phyloP scores from a whole-genome alignment of 441 rosid species.

The Euphorbia corollata region DNA sequence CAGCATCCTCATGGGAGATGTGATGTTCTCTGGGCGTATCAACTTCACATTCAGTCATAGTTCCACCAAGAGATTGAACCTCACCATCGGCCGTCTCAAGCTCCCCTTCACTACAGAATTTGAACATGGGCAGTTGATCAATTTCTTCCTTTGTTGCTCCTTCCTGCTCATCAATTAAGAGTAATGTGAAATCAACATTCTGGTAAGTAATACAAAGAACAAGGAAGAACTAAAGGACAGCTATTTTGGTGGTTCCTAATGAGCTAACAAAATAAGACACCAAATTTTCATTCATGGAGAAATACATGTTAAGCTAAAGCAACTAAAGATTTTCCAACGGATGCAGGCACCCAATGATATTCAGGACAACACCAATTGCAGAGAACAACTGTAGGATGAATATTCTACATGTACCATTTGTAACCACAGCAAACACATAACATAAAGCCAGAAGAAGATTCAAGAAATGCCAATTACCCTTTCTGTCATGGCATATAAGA shows the following conservation, averaged over 20 bases:
- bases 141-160: constrained; percentile 89
- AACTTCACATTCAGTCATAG: constrained; percentile 59
- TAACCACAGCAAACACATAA: background rate
- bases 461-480: constrained; percentile 42
- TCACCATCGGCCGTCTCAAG: constrained; percentile 36
- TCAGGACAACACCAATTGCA: too few relatives aligned
- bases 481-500: constrained; percentile 90
- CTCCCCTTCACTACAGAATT: constrained; percentile 34
- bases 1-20: constrained; percentile 68
- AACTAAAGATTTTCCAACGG: background rate
- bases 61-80: constrained; percentile 47
- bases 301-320: background rate
- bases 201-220: constrained; percentile 2
- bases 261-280: background rate
- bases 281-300: background rate
- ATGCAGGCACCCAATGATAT: too few relatives aligned
- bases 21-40: constrained; percentile 50
- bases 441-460: background rate
- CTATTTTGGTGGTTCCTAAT: background rate
- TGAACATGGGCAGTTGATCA: constrained; percentile 66
- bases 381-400: too few relatives aligned
- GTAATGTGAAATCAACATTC: background rate
- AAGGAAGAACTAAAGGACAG: too few relatives aligned
- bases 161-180: constrained; percentile 44
- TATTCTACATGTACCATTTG: too few relatives aligned